Percentiles rank a stretch among this genome's conserved stretches.
Conservation (phyloP, 225 moss, liverwort and hornwort genomes). For the Straminergon stramineum region DNA sequence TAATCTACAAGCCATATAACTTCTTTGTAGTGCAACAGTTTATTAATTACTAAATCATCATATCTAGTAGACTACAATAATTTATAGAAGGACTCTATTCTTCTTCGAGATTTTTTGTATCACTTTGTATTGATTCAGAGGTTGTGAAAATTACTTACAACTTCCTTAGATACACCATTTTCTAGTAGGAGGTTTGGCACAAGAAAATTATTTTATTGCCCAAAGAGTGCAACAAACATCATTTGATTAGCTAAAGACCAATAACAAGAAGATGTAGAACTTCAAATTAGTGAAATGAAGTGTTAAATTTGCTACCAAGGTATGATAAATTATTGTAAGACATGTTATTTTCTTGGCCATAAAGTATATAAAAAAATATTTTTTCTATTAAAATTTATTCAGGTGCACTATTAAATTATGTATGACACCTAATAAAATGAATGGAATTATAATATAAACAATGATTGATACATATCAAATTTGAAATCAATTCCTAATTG, state of each 20-base stretch:
- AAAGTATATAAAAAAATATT: too few relatives aligned
- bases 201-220: neutral
- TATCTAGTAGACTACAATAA: neutral
- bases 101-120: neutral
- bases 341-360: neutral
- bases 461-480: too few relatives aligned
- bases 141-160: neutral
- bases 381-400: too few relatives aligned
- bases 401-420: neutral
- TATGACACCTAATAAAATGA: neutral
- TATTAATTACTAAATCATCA: neutral
- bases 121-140: neutral
- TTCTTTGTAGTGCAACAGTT: neutral
- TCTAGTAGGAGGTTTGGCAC: neutral
- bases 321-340: neutral
- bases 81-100: neutral
- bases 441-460: neutral
- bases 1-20: accelerated
- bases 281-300: neutral
- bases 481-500: neutral
- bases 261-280: neutral
- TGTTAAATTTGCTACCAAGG: neutral
- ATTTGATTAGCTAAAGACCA: neutral
- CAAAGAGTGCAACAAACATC: neutral
- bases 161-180: neutral